Evolutionary conservation across 73 alveolate species (phyloP).

Genomic region (Durusdinium trenchii): DNA sequence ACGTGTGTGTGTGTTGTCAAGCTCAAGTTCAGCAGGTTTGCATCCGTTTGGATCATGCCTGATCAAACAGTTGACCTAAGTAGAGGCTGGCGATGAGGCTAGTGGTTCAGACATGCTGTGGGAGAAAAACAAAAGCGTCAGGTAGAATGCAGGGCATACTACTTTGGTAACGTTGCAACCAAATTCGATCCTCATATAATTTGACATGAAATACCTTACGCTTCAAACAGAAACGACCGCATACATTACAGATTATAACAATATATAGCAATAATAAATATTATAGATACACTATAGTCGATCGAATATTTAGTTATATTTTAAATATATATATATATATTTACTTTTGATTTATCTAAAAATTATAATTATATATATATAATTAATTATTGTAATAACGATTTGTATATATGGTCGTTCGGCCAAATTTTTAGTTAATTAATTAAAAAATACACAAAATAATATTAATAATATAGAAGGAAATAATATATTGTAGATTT

Average conservation of each 20-base stretch:
- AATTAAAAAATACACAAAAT: neutral
- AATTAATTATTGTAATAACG: neutral
- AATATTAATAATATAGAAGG: too few species aligned
- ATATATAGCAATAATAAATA: too few species aligned
- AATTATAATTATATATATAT: neutral
- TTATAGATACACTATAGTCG: neutral
- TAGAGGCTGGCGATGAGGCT: neutral
- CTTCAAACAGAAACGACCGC: neutral
- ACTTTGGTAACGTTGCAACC: neutral
- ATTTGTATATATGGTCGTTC: neutral
- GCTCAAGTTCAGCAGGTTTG: too few species aligned
- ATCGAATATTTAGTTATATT: neutral
- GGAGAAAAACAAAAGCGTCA: neutral
- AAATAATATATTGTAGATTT: neutral
- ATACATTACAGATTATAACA: too few species aligned
- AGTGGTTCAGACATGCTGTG: neutral
- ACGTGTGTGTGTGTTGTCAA: too few species aligned
- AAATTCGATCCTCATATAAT: neutral
- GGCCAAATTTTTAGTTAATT: neutral
- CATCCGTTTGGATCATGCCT: too few species aligned
- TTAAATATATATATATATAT: neutral
- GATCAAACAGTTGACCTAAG: too few species aligned
- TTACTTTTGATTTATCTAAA: neutral
- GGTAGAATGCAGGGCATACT: neutral
- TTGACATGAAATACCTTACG: neutral